These are phyloP conservation scores for Agroathelia rolfsii DNA, from an alignment of 1,284 basidiomycete species.

Conservation along the genomic window DNA sequence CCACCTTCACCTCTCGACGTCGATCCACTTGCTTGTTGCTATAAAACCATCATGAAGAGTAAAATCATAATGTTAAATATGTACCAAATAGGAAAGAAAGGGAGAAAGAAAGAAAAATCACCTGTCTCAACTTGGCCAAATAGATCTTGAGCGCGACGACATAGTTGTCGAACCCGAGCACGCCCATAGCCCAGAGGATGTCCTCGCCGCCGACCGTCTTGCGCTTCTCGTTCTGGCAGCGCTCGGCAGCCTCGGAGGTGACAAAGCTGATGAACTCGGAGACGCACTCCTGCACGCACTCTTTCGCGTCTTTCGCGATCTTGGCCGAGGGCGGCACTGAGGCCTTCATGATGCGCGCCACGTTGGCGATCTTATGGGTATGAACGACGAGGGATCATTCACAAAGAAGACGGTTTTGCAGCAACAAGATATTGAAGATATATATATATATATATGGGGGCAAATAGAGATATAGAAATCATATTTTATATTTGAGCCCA, in stretches of 20 bases:
- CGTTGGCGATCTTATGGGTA: constrained; percentile 98
- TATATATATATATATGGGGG: constrained; percentile 2
- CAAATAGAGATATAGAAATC: constrained; percentile 5
- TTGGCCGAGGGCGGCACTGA: constrained; percentile 87
- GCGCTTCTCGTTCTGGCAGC: constrained; percentile 78
- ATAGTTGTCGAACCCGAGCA: constrained; percentile 93
- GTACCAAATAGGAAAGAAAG: too few relatives aligned
- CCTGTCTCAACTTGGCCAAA: constrained; percentile 81
- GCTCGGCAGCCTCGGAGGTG: constrained; percentile 84
- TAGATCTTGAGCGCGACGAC: constrained; percentile 85
- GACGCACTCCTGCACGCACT: constrained; percentile 93
- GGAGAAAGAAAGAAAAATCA: too few relatives aligned
- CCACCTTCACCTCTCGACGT: too few relatives aligned
- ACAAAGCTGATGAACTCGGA: constrained; percentile 96
- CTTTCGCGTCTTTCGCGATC: constrained; percentile 94
- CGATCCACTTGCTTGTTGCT: too few relatives aligned
- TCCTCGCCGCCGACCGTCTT: constrained; percentile 89
- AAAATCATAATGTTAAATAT: too few relatives aligned
- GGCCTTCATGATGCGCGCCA: constrained; percentile 90
- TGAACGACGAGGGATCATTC: not conserved
- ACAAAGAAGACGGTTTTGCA: not conserved
- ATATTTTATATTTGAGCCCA: constrained; percentile 4
- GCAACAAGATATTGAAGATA: too few relatives aligned
- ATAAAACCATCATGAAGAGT: too few relatives aligned
- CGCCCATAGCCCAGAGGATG: constrained; percentile 80